phyloP scores from a whole-genome alignment of 345 rosid genomes.

The Arabis hirsuta region DNA sequence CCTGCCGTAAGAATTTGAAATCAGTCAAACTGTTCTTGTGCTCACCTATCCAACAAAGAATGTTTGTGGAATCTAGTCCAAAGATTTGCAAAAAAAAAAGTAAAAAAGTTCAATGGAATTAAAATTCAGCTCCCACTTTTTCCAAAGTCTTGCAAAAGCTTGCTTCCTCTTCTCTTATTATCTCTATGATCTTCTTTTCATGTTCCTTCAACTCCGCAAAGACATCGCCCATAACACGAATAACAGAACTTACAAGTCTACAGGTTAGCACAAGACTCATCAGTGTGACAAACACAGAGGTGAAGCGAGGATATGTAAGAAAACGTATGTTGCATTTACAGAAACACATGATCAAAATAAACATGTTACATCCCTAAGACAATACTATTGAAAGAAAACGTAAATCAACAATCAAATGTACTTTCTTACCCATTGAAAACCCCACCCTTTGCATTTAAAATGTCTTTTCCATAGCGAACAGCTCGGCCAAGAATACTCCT shows the following conservation, averaged over 20 bases:
- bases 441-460: slow-evolving; percentile 75
- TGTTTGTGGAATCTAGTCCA: not conserved
- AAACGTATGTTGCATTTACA: not conserved
- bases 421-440: slow-evolving; percentile 72
- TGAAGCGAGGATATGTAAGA: not conserved
- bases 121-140: slow-evolving; percentile 48
- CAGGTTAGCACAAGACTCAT: not conserved
- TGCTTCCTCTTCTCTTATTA: slow-evolving; percentile 71
- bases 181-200: slow-evolving; percentile 60
- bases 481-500: slow-evolving; percentile 90
- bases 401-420: not conserved
- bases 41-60: not conserved
- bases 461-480: slow-evolving; percentile 85
- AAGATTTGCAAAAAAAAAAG: not conserved
- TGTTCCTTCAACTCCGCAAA: slow-evolving; percentile 78
- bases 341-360: not conserved
- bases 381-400: not conserved
- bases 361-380: not conserved
- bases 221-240: slow-evolving; percentile 65
- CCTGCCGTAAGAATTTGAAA: slow-evolving; percentile 47
- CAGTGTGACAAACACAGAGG: not conserved
- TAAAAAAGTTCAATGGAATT: not conserved
- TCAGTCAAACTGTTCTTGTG: not conserved
- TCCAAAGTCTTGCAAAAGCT: slow-evolving; percentile 81
- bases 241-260: slow-evolving; percentile 74